Evolutionary conservation across 2,329 filamentous ascomycete genomes (phyloP).

Genomic region (Colletotrichum sp.): DNA sequence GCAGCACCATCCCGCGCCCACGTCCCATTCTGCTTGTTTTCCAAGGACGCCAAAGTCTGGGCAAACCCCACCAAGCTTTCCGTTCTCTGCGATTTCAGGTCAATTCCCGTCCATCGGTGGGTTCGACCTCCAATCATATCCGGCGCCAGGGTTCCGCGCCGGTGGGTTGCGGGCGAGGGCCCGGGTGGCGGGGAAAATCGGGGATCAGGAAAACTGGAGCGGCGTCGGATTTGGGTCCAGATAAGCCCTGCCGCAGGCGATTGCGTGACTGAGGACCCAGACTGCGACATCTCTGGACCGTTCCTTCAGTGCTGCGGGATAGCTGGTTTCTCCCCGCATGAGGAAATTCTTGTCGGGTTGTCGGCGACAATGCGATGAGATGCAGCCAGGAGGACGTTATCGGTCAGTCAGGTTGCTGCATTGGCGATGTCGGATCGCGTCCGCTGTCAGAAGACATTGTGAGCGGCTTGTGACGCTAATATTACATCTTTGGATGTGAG

Average conservation of each 20-base stretch:
- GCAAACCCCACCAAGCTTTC: slow-evolving; percentile 6
- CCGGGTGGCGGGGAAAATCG: background rate
- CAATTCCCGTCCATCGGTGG: background rate
- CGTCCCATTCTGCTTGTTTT: background rate
- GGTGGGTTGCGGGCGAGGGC: background rate
- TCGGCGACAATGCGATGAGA: background rate
- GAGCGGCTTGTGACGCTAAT: background rate
- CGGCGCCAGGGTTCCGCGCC: background rate
- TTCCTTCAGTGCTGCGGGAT: background rate
- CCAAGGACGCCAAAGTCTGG: slow-evolving; percentile 14
- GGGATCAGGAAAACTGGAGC: background rate
- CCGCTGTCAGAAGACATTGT: background rate
- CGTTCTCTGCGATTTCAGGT: background rate
- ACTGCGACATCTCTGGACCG: slow-evolving; percentile 8
- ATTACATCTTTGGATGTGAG: background rate
- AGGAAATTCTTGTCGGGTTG: slow-evolving; percentile 8
- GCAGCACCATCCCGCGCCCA: background rate
- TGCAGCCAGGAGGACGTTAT: background rate
- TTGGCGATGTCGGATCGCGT: background rate
- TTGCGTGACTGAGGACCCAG: slow-evolving; percentile 17
- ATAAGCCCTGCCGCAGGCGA: slow-evolving; percentile 7
- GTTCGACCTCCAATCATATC: background rate
- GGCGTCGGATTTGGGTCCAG: background rate
- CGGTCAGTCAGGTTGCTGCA: background rate
- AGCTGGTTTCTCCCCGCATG: background rate